Base-by-base conservation (phyloP, 192 early-diverging fungal species). In the Podila epicladia region DNA sequence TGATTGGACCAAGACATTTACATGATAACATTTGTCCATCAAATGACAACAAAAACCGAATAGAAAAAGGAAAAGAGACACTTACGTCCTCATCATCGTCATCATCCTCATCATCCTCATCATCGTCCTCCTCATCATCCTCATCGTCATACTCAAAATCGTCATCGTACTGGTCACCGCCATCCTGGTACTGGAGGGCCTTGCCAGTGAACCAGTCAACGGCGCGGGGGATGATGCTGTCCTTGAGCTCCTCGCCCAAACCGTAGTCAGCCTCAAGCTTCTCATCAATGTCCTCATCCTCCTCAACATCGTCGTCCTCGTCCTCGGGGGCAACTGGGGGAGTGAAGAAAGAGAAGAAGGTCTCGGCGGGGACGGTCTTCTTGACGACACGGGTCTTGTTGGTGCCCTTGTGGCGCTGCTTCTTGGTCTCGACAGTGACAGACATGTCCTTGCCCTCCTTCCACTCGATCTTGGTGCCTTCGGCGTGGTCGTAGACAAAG, bases 141-240 rank as follows among this genome's bases (percentile, higher is more conserved):
- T 85, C 84, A 35, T 78, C 79, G 45, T 82, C 84, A 22, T 82
- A 71, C 29, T 82, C 63, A 48, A 73, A 71, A 12, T 74, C 71
- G 5, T 75, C 78, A 26, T 75, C 77, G 33, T 71, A 70, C 31
- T 74, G 71, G 38, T 74, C 65, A 15, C 45, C 74, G 19, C 67
- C 48, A n/a, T 82, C 70, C 72, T 95, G 93, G 84, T 94, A 95
- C 69, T 93, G 91, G 64, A 99, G 89, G 45, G 98, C 98, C 83
- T 95, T 93, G 78, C 98, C 98, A 33, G 98, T 99, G 89, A 99
- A 99, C 94, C 95, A 99, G 86, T 99, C 96, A 66, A 99, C 84
- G 55, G 98, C 98, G 80, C 91, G 91, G 67, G 98, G 97, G 58
- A 99, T 93, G 75, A 99, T 89, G 87, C 96, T 96, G 69, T 98